Evolutionary conservation across 129 eudicot species (phyloP), one percentile per base, ranked within the genome.

Genomic region (Flaveria ramosissima): DNA sequence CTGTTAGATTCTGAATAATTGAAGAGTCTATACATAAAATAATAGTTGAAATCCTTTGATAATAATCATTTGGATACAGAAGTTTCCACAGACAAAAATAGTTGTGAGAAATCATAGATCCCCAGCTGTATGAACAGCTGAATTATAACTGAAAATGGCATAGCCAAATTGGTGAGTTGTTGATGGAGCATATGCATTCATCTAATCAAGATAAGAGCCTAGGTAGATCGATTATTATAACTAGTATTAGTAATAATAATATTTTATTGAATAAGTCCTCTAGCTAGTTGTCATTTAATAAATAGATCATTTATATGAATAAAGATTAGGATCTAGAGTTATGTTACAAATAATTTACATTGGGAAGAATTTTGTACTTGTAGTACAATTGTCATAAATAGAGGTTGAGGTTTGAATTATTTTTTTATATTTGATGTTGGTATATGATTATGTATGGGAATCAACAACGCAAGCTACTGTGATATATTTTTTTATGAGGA

Each of bases 151-250:
- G 65, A 59, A 21, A 59, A 59, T 59, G 59, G 32, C 24, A 10
- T 55, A 17, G 16, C 16, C 16, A 13, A 13, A 55, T 23, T 23
- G 26, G 27, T 19, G 23, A n/a, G 8, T 52, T 16, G 59, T 10
- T 21, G 65, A 21, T 59, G 32, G 39, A 59, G 36, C 65, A 56
- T 56, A 56, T 56, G 27, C 63, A 56, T 56, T 56, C 63, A 56
- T 56, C 20, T 20, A 26, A 56, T 56, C 63, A 19, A 6, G 9
- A 7, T 56, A 19, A 56, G 2, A 56, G 8, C 21, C 59, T 19
- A 56, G 27, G 15, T 13, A 56, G 41, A 36, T 36, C 41, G 12
- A 56, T 56, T 19, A 56, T 56, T 56, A 56, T 20, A 19, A 19
- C 26, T 17, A 13, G 20, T 56, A 56, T 19, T 20, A 56, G 9